Conservation (phyloP, 257 asterid genomes). For the Forsythia viridissima region DNA sequence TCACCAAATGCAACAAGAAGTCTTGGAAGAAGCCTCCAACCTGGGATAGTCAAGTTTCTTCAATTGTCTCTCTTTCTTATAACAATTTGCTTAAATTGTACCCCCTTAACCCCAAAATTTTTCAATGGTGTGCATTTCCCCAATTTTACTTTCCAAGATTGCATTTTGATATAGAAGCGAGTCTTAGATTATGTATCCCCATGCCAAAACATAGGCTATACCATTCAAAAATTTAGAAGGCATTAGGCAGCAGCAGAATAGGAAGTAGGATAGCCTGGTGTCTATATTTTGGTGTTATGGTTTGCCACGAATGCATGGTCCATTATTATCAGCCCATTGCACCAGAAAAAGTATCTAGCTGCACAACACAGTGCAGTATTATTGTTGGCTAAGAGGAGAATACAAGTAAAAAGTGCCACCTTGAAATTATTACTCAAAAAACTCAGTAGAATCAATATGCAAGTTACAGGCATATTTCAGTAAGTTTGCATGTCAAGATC, state of each 20-base stretch:
- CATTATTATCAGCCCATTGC: neutral
- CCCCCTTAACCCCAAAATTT: neutral
- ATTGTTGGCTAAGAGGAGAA: neutral
- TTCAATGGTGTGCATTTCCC: neutral
- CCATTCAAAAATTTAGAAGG: neutral
- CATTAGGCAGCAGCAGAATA: neutral
- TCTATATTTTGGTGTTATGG: neutral
- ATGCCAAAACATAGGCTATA: too few relatives aligned
- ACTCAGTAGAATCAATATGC: neutral
- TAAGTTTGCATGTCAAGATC: neutral
- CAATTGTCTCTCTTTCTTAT: neutral
- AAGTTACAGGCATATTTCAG: neutral
- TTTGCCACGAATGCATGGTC: neutral
- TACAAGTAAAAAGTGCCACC: neutral
- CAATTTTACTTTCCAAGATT: neutral
- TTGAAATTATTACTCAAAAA: neutral
- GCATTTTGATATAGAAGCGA: neutral
- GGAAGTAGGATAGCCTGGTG: neutral
- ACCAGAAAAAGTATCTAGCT: neutral
- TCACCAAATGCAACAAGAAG: neutral
- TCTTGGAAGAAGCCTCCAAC: neutral
- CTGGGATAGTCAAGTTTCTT: neutral
- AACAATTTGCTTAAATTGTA: neutral
- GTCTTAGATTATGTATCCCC: neutral
- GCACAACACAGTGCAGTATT: neutral